Evolutionary conservation across 805 yeast genomes (phyloP), one percentile per base, ranked within the genome.

Genomic region (Wickerhamiella sorbophila): DNA sequence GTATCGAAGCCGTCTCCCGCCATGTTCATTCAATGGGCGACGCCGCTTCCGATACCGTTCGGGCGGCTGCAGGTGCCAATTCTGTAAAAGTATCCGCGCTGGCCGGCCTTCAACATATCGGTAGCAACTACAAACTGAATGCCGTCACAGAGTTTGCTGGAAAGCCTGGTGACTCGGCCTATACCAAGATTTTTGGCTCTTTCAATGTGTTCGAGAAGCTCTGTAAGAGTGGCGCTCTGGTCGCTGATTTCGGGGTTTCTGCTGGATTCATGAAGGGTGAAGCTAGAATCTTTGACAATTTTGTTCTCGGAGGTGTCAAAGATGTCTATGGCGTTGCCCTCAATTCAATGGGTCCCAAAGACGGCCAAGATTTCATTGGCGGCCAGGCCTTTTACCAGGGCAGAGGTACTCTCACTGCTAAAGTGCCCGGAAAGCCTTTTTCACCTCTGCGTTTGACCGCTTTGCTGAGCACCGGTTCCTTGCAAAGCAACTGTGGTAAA

Each of bases 241-340:
- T 47, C 14, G 43, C 53, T 24, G 44, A 48, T 20, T 33, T 49
- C 24, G 16, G 37, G 5, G 51, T 46, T 24, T 31, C 41, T 5
- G 37, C 45, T 4, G 58, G 58, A n/a, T 45, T 40, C 31, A 37
- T 54, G 31, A 45, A 38, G 33, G 45, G 53, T 46, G 42, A 62
- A 42, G 61, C 79, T 2, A 81, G 79, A 50, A 59, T 78, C 22
- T 67, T 77, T 48, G 97, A 88, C 60, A 72, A 78, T 50, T 87
- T 85, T 57, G 81, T 78, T 54, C 65, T 80, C 38, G 91, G 94
- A 16, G 94, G 94, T 0, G 69, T 74, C 27, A 69, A 73, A 44
- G 74, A 74, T 42, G 72, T 84, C 31, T 66, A 76, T 48, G 84
- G 87, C 1, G 81, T 77, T 53, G 65, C 69, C 35, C 64, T 67